These are phyloP conservation scores for Thozetella sp. DNA, from an alignment of 495 filamentous ascomycete genomes.

Conservation along the genomic window DNA sequence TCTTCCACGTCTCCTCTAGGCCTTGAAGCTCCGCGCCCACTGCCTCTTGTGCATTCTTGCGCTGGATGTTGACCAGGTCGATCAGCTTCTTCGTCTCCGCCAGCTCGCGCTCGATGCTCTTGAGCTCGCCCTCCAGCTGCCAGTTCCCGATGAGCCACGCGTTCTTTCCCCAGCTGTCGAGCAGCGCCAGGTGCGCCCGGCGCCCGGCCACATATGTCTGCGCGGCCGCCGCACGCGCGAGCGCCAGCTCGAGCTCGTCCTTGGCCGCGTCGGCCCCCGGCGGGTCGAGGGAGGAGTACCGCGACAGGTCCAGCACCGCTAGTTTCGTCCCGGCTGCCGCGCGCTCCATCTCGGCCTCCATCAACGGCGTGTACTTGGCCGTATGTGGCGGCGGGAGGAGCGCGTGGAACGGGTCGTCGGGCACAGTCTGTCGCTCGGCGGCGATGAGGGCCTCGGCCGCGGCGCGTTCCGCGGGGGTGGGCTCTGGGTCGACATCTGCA, in stretches of 20 bases:
- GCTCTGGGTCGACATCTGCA: slow-evolving; percentile 71
- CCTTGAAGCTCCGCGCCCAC: slow-evolving; percentile 66
- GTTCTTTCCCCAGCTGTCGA: slow-evolving; percentile 84
- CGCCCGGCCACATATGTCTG: slow-evolving; percentile 68
- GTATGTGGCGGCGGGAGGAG: slow-evolving; percentile 33
- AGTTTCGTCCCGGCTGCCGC: slow-evolving; percentile 37
- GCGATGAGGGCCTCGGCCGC: slow-evolving; percentile 66
- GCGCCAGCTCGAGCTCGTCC: slow-evolving; percentile 19
- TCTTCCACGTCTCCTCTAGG: slow-evolving; percentile 74
- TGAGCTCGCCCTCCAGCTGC: slow-evolving; percentile 73
- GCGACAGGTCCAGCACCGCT: slow-evolving; percentile 71
- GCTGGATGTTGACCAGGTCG: slow-evolving; percentile 69
- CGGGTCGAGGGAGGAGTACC: slow-evolving; percentile 71
- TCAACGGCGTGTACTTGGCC: slow-evolving; percentile 56
- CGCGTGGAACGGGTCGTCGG: slow-evolving; percentile 36
- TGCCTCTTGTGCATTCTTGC: slow-evolving; percentile 70
- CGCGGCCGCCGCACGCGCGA: slow-evolving; percentile 59
- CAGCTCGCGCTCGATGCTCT: slow-evolving; percentile 76
- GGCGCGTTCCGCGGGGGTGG: slow-evolving; percentile 58
- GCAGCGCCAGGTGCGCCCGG: slow-evolving; percentile 68
- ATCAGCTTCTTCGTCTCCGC: slow-evolving; percentile 62
- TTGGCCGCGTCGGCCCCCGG: slow-evolving; percentile 26
- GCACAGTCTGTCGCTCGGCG: slow-evolving; percentile 56
- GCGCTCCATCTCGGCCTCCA: slow-evolving; percentile 61
- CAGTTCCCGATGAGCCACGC: slow-evolving; percentile 87